Conservation (phyloP, 805 yeast species). For the Metschnikowia kofuensis region DNA sequence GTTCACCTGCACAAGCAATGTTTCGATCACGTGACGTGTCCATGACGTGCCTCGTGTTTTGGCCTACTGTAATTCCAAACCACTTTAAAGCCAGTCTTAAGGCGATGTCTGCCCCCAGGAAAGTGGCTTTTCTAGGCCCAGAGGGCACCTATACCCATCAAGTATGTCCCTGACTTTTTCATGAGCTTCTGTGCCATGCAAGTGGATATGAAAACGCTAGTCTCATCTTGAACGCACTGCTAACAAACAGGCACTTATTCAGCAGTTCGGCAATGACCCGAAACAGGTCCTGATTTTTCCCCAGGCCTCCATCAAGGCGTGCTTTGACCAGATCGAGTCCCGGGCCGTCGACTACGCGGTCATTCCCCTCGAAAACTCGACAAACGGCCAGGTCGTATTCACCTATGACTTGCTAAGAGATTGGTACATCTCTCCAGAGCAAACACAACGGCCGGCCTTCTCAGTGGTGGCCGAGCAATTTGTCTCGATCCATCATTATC, state of each 20-base stretch:
- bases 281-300: slow-evolving; percentile 27
- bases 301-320: slow-evolving; percentile 50
- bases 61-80: neutral
- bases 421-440: slow-evolving; percentile 40
- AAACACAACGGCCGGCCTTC: slow-evolving; percentile 27
- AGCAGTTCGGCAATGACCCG: slow-evolving; percentile 45
- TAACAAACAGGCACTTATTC: slow-evolving; percentile 40
- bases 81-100: neutral
- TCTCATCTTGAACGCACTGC: neutral
- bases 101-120: slow-evolving; percentile 15
- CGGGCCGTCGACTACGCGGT: slow-evolving; percentile 62
- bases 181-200: neutral
- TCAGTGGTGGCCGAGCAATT: slow-evolving; percentile 72
- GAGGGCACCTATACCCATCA: slow-evolving; percentile 92
- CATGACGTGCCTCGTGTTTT: neutral
- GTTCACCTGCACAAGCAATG: neutral
- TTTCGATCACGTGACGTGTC: neutral
- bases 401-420: slow-evolving; percentile 81
- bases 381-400: slow-evolving; percentile 89
- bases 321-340: slow-evolving; percentile 54
- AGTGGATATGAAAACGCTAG: no score
- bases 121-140: slow-evolving; percentile 83
- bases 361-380: slow-evolving; percentile 90
- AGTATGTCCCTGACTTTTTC: slow-evolving; percentile 32
- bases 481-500: slow-evolving; percentile 78